phyloP scores from a whole-genome alignment of 768 basidiomycete species.

The Pleurotus pulmonarius region DNA sequence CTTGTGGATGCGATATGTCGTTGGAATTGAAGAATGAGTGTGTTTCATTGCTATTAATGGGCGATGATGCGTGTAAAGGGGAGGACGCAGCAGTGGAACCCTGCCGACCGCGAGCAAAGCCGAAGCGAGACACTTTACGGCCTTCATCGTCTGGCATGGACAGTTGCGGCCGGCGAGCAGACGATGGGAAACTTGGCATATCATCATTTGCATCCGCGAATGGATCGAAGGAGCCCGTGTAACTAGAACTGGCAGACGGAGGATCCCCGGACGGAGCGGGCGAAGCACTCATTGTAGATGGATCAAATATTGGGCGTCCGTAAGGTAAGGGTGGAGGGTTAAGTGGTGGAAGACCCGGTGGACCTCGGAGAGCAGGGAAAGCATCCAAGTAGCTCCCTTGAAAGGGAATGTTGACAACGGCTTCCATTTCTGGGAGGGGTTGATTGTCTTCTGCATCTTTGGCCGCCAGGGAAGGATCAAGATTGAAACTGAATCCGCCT shows the following conservation, averaged over 20 bases:
- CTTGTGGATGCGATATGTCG: conserved; percentile 28
- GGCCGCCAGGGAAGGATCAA: conserved; percentile 73
- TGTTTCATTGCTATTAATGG: conserved; percentile 42
- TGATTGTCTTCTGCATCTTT: conserved; percentile 36
- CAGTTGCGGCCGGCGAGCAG: conserved; percentile 26
- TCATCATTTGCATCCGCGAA: conserved; percentile 64
- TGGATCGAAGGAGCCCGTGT: conserved; percentile 78
- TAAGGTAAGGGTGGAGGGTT: conserved; percentile 51
- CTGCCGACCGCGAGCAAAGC: conserved; percentile 72
- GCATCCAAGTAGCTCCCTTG: conserved; percentile 64
- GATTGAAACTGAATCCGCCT: conserved; percentile 80
- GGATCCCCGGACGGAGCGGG: conserved; percentile 35
- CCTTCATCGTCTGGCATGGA: conserved; percentile 56
- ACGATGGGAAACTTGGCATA: conserved; percentile 24
- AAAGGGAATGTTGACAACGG: conserved; percentile 54
- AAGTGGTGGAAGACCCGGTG: conserved; percentile 25
- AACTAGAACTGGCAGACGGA: conserved; percentile 46
- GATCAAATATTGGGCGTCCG: conserved; percentile 54
- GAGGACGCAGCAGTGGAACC: conserved; percentile 56
- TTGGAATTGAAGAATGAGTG: conserved; percentile 41
- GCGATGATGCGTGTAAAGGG: conserved; percentile 53
- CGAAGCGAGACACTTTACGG: conserved; percentile 75
- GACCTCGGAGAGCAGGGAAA: conserved; percentile 57
- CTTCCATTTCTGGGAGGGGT: conserved; percentile 47
- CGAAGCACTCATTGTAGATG: conserved; percentile 35